A percentile compares a stretch with the other conserved stretches of the same genome.
Evolutionary conservation across 164 flowering plant species (phyloP).

Genomic region (Kalanchoe fedtschenkoi): DNA sequence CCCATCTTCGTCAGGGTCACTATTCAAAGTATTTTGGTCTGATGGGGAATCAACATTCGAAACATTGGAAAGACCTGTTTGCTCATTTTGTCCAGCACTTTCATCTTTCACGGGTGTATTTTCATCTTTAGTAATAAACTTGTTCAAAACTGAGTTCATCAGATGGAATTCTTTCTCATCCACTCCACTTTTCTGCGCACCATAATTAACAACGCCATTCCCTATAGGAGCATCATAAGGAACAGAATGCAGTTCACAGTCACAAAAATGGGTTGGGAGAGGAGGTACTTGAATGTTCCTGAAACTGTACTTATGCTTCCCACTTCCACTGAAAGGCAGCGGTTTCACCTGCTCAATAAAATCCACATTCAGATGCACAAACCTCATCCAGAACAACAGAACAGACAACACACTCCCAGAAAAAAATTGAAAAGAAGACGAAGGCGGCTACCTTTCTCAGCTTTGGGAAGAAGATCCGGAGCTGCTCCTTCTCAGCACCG

Average conservation of each 20-base stretch:
- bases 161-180: constrained; percentile 44
- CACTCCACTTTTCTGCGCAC: constrained; percentile 21
- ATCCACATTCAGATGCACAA: neutral
- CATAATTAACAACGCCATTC: constrained; percentile 14
- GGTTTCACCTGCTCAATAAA: constrained; percentile 46
- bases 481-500: constrained; percentile 22
- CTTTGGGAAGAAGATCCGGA: constrained; percentile 61
- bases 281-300: constrained; percentile 58
- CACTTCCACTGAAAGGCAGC: constrained; percentile 63
- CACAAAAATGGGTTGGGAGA: constrained; percentile 72
- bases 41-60: constrained; percentile 12
- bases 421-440: neutral
- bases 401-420: neutral
- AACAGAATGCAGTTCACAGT: constrained; percentile 69
- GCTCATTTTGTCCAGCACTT: constrained; percentile 1
- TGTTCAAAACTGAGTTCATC: constrained; percentile 68
- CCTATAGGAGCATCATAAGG: constrained; percentile 14
- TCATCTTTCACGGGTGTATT: constrained; percentile 2
- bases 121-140: constrained; percentile 40
- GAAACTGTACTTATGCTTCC: constrained; percentile 95
- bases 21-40: constrained; percentile 21
- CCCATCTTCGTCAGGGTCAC: constrained; percentile 35
- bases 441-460: constrained; percentile 39
- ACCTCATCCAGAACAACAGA: neutral
- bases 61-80: constrained; percentile 6